Evolutionary conservation across 1,284 basidiomycete genomes (phyloP).

Genomic region (Tremellales sp.): DNA sequence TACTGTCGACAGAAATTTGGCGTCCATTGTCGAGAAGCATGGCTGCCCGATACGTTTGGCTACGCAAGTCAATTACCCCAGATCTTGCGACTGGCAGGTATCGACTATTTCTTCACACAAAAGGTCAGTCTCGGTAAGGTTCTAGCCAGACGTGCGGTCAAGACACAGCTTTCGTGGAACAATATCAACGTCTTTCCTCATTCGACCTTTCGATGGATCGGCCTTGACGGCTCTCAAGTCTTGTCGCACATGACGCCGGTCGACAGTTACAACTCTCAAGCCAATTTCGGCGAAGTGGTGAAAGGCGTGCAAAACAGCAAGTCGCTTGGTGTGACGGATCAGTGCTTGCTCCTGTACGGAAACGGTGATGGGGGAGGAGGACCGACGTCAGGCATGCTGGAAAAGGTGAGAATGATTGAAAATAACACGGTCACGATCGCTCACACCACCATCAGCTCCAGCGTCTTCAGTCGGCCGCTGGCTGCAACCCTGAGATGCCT

Average conservation of each 20-base stretch:
- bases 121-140: conserved; percentile 7
- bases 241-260: conserved; percentile 89
- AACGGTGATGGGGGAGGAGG: conserved; percentile 74
- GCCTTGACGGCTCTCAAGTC: conserved; percentile 60
- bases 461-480: conserved; percentile 11
- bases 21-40: conserved; percentile 55
- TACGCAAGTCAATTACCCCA: conserved; percentile 84
- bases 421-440: conserved; percentile 41
- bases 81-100: conserved; percentile 42
- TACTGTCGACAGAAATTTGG: conserved; percentile 80
- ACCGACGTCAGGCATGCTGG: conserved; percentile 65
- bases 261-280: conserved; percentile 22
- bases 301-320: conserved; percentile 79
- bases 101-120: conserved; percentile 15
- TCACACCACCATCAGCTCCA: conserved; percentile 10
- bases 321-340: conserved; percentile 75
- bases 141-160: conserved; percentile 1
- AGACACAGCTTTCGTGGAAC: conserved; percentile 49
- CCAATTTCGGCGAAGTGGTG: conserved; percentile 60
- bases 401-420: conserved; percentile 82
- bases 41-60: conserved; percentile 67
- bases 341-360: conserved; percentile 65
- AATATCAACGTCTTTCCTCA: conserved; percentile 76
- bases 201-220: conserved; percentile 93
- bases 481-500: conserved; percentile 52